phyloP scores from a whole-genome alignment of 805 yeast genomes.

The Cyberlindnera euphorbiae region DNA sequence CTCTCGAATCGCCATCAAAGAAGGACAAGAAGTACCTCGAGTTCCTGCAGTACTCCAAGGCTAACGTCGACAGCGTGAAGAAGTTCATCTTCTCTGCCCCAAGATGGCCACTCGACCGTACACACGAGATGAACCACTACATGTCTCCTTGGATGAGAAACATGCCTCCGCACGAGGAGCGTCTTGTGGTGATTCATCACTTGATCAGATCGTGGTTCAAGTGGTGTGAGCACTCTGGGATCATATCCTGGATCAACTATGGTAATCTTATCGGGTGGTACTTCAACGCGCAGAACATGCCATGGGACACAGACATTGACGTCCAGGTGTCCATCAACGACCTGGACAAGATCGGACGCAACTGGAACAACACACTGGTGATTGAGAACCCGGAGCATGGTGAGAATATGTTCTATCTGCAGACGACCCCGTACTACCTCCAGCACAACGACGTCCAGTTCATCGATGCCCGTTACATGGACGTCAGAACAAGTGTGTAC shows the following conservation, averaged over 20 bases:
- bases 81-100: constrained; percentile 27
- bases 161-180: constrained; percentile 26
- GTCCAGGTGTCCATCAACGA: constrained; percentile 51
- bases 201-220: constrained; percentile 50
- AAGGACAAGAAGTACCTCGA: constrained; percentile 24
- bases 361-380: constrained; percentile 45
- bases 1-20: constrained; percentile 11
- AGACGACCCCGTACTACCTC: constrained; percentile 31
- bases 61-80: constrained; percentile 19
- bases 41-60: constrained; percentile 24
- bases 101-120: constrained; percentile 19
- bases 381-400: constrained; percentile 36
- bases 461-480: constrained; percentile 41
- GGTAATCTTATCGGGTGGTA: constrained; percentile 61
- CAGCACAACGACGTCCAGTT: constrained; percentile 40
- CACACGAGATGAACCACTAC: constrained; percentile 28
- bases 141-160: constrained; percentile 29
- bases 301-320: constrained; percentile 61
- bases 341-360: constrained; percentile 37
- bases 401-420: constrained; percentile 30
- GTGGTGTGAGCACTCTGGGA: constrained; percentile 38
- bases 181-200: constrained; percentile 37
- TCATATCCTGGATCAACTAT: constrained; percentile 58
- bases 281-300: constrained; percentile 52
- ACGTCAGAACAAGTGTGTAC: constrained; percentile 43